Evolutionary conservation across 768 basidiomycete genomes (phyloP).

Genomic region (Lentinula sp.): DNA sequence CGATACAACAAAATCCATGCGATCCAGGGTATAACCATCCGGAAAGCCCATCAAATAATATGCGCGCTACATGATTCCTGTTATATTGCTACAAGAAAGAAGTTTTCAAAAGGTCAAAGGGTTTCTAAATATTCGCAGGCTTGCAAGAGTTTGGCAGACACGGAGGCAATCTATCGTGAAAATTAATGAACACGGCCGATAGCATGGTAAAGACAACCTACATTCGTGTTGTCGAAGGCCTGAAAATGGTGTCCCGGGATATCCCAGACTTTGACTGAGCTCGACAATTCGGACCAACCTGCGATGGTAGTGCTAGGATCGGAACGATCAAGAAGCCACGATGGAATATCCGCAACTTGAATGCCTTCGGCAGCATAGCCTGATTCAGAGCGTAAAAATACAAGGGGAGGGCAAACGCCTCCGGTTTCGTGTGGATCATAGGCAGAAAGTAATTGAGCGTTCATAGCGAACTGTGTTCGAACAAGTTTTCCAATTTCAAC

Average conservation of each 20-base stretch:
- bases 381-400: slow-evolving; percentile 48
- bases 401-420: slow-evolving; percentile 27
- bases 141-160: slow-evolving; percentile 25
- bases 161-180: slow-evolving; percentile 19
- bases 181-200: background rate
- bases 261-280: background rate
- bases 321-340: slow-evolving; percentile 7
- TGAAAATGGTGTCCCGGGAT: slow-evolving; percentile 6
- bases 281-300: background rate
- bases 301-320: background rate
- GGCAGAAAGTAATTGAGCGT: slow-evolving; percentile 35
- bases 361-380: slow-evolving; percentile 22
- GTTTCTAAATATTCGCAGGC: slow-evolving; percentile 20
- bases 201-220: slow-evolving; percentile 21
- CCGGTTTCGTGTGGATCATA: slow-evolving; percentile 32
- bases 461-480: slow-evolving; percentile 44
- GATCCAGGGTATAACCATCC: background rate
- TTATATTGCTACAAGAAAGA: background rate
- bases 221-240: slow-evolving; percentile 26
- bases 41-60: background rate
- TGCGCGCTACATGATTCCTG: background rate
- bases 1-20: background rate
- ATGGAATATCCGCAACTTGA: slow-evolving; percentile 26
- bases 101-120: slow-evolving; percentile 2
- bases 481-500: slow-evolving; percentile 30